Evolutionary conservation across 768 basidiomycete genomes (phyloP), one percentile per base, ranked within the genome.

Genomic region (Daedaleopsis nitida): DNA sequence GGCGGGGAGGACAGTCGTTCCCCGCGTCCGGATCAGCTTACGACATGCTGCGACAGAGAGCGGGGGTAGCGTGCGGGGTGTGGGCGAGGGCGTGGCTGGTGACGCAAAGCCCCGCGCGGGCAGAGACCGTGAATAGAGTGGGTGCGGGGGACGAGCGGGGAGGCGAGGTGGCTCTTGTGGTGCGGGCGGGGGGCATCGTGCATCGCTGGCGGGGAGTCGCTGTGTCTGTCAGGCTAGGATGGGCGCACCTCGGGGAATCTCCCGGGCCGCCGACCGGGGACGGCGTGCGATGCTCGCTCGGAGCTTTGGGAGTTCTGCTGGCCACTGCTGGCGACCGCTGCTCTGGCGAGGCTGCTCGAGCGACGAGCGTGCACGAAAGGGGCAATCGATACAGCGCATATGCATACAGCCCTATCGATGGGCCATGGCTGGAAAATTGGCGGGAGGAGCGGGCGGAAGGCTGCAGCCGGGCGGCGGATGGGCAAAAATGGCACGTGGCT

Each of bases 21-120:
- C 57, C 62, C 53, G 62, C 57, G 35, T 63, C 44, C 57, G 35
- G 49, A 45, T 52, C 43, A 47, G 23, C 34, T 44, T 63, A 58
- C 62, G 61, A 55, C 47, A 62, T 54, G 14, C 48, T 14, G 49
- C 59, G 49, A 19, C n/a, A 35, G 57, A 58, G 34, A 58, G 62
- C 62, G 62, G 62, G 54, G 62, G 27, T n/a, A 35, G 37, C 39
- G 57, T 45, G 53, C 37, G 23, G 57, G 27, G 52, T n/a, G 37
- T 50, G 51, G 52, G 43, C 35, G 27, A 50, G 47, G 60, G 51
- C 55, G 50, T 10, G 24, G 59, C 38, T 23, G n/a, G 39, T 19
- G 52, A 47, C 53, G 37, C 35, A 34, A 53, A 27, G 38, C 44
- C 17, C 51, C 23, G 43, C 7, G 27, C 27, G 27, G 14, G 50